Conservation (phyloP, 2,329 filamentous ascomycete species). For the Zymoseptoria crescenta region DNA sequence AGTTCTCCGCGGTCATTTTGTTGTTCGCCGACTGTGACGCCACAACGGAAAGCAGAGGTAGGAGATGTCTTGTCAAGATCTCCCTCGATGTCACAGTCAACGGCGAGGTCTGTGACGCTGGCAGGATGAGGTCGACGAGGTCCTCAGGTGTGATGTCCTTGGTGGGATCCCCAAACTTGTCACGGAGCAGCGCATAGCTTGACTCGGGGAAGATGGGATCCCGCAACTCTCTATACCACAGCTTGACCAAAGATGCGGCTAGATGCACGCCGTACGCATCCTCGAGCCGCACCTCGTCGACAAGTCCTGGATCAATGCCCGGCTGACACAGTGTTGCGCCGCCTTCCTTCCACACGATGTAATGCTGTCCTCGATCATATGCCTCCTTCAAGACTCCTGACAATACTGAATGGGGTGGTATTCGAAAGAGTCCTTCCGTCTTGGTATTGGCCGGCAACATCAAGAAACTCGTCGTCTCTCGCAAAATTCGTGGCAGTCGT, state of each 20-base stretch:
- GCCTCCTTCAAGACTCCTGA: constrained; percentile 46
- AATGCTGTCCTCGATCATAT: constrained; percentile 48
- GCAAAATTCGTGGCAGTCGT: constrained; percentile 45
- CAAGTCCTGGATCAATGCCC: constrained; percentile 29
- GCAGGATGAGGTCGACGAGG: constrained; percentile 40
- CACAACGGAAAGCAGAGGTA: constrained; percentile 45
- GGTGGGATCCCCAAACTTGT: constrained; percentile 35
- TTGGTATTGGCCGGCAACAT: constrained; percentile 41
- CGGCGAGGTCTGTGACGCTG: constrained; percentile 39
- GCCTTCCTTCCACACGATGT: constrained; percentile 46
- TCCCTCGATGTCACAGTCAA: constrained; percentile 40
- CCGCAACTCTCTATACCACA: constrained; percentile 48
- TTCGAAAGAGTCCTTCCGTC: constrained; percentile 47
- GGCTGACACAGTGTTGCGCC: constrained; percentile 29
- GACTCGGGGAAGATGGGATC: constrained; percentile 45
- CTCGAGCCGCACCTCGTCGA: constrained; percentile 40
- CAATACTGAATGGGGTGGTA: constrained; percentile 44
- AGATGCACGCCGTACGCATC: constrained; percentile 48
- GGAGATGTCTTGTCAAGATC: constrained; percentile 43
- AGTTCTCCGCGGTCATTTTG: constrained; percentile 48
- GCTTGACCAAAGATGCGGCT: constrained; percentile 47
- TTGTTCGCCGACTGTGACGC: constrained; percentile 41
- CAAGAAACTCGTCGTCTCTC: constrained; percentile 47
- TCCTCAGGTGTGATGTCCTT: constrained; percentile 34
- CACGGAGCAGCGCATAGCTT: constrained; percentile 41